Conservation (phyloP, 2,329 filamentous ascomycete genomes). For the Chlorencoelia australis region DNA sequence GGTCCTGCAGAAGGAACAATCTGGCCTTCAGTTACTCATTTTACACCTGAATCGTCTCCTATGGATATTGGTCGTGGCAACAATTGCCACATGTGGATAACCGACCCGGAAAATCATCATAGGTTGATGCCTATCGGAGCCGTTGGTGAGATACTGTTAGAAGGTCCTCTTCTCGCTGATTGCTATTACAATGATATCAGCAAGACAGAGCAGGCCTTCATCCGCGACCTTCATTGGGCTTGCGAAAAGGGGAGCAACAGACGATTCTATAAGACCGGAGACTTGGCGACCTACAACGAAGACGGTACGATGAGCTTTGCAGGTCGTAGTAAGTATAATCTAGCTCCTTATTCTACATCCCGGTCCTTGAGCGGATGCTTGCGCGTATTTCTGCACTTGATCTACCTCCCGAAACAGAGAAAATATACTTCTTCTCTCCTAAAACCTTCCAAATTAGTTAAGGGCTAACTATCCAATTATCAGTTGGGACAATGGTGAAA, state of each 20-base stretch:
- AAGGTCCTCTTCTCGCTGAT: constrained; percentile 45
- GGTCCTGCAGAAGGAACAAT: constrained; percentile 60
- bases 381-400: too few species aligned
- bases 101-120: constrained; percentile 11
- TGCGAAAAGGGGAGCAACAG: constrained; percentile 8
- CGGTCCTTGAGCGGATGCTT: too few species aligned
- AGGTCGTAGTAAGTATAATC: constrained; percentile 41
- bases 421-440: too few species aligned
- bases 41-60: constrained; percentile 15
- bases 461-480: too few species aligned
- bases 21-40: too few species aligned
- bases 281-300: constrained; percentile 28
- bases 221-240: background rate
- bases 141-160: constrained; percentile 17
- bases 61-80: constrained; percentile 19
- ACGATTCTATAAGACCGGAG: constrained; percentile 33
- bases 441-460: too few species aligned
- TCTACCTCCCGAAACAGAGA: too few species aligned
- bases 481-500: constrained; percentile 24
- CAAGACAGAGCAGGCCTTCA: constrained; percentile 8
- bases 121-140: constrained; percentile 12
- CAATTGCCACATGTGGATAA: constrained; percentile 29
- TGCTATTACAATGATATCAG: constrained; percentile 49
- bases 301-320: constrained; percentile 30
- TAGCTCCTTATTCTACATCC: too few species aligned